Evolutionary conservation across 768 basidiomycete genomes (phyloP).

Genomic region (Russula foetens): DNA sequence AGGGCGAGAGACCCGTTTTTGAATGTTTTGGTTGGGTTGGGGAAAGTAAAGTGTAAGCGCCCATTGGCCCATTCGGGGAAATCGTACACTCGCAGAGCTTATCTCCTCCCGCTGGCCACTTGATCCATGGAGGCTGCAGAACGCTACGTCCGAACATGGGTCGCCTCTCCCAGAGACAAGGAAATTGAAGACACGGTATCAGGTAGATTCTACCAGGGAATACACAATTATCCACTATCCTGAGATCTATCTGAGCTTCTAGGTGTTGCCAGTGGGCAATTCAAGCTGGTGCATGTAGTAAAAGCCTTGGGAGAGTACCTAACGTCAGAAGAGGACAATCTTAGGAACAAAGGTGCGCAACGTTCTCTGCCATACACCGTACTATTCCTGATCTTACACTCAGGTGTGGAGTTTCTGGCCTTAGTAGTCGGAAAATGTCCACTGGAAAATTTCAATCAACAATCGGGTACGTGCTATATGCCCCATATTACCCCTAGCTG

Average conservation of each 20-base stretch:
- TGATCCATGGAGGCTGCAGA: constrained; percentile 23
- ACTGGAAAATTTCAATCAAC: constrained; percentile 57
- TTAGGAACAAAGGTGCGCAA: constrained; percentile 66
- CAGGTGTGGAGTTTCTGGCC: constrained; percentile 83
- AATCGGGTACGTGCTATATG: constrained; percentile 54
- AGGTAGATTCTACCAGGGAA: constrained; percentile 14
- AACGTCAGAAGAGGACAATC: constrained; percentile 73
- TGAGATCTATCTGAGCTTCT: constrained; percentile 11
- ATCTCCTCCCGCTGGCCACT: not conserved
- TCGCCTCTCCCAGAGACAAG: constrained; percentile 23
- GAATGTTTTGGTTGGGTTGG: too few species aligned
- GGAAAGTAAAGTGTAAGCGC: constrained; percentile 3
- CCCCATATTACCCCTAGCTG: not conserved
- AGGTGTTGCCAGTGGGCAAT: constrained; percentile 48
- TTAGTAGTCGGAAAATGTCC: constrained; percentile 57
- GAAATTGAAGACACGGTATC: constrained; percentile 24
- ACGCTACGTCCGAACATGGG: constrained; percentile 25
- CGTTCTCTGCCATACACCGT: not conserved
- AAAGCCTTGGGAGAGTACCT: constrained; percentile 83
- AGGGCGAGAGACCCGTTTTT: not conserved
- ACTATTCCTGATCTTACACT: not conserved
- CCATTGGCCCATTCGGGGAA: not conserved
- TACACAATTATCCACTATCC: not conserved
- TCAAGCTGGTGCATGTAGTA: constrained; percentile 68
- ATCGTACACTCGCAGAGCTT: not conserved